Percentiles rank a stretch among this genome's conserved stretches.
Conservation (phyloP, 2,329 filamentous ascomycete species). For the Tolypocladium endophyticum region DNA sequence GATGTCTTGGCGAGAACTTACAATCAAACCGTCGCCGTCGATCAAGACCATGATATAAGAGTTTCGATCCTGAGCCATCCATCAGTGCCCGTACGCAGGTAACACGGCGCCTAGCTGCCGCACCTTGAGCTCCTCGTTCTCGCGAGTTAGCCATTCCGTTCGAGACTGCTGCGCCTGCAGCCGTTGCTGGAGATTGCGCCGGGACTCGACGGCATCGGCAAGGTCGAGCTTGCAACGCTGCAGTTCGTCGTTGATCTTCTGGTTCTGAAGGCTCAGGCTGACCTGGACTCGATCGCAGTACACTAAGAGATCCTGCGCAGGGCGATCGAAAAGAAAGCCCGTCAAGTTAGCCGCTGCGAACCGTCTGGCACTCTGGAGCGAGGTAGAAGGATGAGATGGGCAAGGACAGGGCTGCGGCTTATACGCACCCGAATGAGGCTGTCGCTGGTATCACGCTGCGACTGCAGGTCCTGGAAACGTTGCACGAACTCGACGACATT, state of each 20-base stretch:
- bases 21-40: constrained; percentile 53
- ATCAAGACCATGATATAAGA: constrained; percentile 51
- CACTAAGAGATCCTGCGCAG: constrained; percentile 18
- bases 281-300: constrained; percentile 31
- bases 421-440: constrained; percentile 35
- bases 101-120: not conserved
- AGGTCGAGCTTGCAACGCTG: constrained; percentile 38
- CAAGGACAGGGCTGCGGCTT: not conserved
- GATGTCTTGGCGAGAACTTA: constrained; percentile 15
- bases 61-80: constrained; percentile 34
- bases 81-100: not conserved
- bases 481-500: constrained; percentile 34
- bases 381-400: not conserved
- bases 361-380: not conserved
- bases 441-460: constrained; percentile 29
- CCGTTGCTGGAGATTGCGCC: constrained; percentile 39
- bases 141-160: constrained; percentile 21
- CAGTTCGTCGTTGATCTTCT: constrained; percentile 27
- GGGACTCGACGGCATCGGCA: constrained; percentile 33
- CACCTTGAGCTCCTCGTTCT: constrained; percentile 37
- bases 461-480: constrained; percentile 33
- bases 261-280: constrained; percentile 32
- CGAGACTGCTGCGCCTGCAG: constrained; percentile 28
- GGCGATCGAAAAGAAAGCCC: not conserved
- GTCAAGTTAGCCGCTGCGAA: not conserved